Percentiles rank a stretch among this genome's conserved stretches.
Evolutionary conservation across 306 rosid species (phyloP).

Genomic region (Macrotyloma uniflorum): DNA sequence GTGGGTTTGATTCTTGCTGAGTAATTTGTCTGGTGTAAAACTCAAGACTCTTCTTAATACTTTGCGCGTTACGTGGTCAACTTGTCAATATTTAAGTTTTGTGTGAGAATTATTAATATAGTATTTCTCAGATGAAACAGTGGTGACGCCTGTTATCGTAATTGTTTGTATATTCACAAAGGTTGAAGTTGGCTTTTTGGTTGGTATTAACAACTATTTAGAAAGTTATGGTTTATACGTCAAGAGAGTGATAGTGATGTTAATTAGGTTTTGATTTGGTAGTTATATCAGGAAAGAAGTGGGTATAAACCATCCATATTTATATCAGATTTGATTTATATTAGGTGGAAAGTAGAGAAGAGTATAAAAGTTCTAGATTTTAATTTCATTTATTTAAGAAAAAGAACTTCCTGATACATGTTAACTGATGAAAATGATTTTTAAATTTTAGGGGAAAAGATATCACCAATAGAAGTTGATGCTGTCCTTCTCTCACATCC

Average conservation of each 20-base stretch:
- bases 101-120: no score
- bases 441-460: constrained; percentile 71
- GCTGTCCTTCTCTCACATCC: constrained; percentile 76
- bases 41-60: neutral
- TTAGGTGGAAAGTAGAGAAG: neutral
- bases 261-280: constrained; percentile 14
- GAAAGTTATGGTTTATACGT: neutral
- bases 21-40: neutral
- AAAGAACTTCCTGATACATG: neutral
- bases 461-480: constrained; percentile 95
- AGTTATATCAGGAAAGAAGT: neutral
- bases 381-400: neutral
- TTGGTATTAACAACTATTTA: neutral
- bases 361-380: neutral
- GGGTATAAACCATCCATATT: neutral
- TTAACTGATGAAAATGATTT: neutral
- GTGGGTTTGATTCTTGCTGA: neutral
- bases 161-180: neutral
- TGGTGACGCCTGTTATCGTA: no score
- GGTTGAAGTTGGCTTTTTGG: neutral
- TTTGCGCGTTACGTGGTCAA: neutral
- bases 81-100: neutral
- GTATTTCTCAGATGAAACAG: no score
- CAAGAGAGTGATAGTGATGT: constrained; percentile 27
- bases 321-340: neutral